Evolutionary conservation across 208 protist species (phyloP).

Genomic region (Naegleria fowleri): DNA sequence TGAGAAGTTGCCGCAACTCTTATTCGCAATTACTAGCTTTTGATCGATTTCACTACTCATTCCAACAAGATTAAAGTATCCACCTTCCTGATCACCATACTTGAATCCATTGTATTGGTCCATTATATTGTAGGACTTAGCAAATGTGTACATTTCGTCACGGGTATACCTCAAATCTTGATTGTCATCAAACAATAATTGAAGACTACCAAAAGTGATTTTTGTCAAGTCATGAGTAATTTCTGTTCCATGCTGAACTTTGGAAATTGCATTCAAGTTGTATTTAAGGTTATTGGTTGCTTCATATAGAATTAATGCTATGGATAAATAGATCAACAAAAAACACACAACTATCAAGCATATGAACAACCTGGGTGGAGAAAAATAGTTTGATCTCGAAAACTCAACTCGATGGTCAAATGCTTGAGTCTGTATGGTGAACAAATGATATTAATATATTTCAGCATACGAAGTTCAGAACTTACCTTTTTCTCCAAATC

Average conservation of each 20-base stretch:
- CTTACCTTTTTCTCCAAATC: neutral
- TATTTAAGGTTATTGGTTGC: no score
- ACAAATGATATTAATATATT: no score
- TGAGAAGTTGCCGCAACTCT: neutral
- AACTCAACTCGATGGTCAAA: neutral
- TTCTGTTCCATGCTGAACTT: conserved; percentile 4
- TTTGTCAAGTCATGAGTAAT: neutral
- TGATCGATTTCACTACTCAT: neutral
- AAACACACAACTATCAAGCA: neutral
- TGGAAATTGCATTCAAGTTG: neutral
- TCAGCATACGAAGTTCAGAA: no score
- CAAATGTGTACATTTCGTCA: neutral
- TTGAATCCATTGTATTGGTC: neutral
- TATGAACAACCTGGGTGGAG: neutral
- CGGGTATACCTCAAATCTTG: neutral
- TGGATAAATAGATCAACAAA: no score
- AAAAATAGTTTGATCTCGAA: neutral
- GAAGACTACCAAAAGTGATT: neutral
- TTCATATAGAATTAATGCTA: no score
- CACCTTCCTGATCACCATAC: neutral
- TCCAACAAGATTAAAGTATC: neutral
- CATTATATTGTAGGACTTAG: neutral
- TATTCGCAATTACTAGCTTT: neutral
- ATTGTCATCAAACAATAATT: neutral
- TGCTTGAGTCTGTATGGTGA: no score